A percentile compares a stretch with the other conserved stretches of the same genome.
Conservation (phyloP, 2,329 filamentous ascomycete species). For the Botrytis elliptica region DNA sequence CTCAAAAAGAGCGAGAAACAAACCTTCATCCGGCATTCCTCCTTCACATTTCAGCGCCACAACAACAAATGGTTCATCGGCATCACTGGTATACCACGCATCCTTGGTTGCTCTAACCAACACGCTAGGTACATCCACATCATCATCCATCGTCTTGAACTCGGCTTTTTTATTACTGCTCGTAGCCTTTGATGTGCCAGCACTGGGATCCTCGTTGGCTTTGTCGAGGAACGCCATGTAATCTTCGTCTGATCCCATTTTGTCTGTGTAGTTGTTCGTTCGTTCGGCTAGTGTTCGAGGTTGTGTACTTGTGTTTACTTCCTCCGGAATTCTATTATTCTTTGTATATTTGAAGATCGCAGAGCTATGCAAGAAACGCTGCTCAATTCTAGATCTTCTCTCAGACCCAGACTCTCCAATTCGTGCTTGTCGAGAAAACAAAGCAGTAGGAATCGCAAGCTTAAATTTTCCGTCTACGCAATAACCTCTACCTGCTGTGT, state of each 20-base stretch:
- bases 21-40: constrained; percentile 61
- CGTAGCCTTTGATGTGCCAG: constrained; percentile 46
- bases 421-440: neutral
- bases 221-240: constrained; percentile 86
- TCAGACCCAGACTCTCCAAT: neutral
- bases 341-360: neutral
- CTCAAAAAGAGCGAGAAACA: constrained; percentile 34
- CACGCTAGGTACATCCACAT: constrained; percentile 58
- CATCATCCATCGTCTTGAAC: constrained; percentile 54
- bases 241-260: constrained; percentile 74
- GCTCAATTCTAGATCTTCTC: neutral
- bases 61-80: constrained; percentile 81
- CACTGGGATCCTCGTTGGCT: constrained; percentile 75
- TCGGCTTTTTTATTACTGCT: constrained; percentile 38
- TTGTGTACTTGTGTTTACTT: neutral
- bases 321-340: neutral
- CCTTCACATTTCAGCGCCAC: constrained; percentile 65
- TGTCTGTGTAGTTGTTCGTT: neutral
- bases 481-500: neutral
- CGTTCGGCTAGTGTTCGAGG: neutral
- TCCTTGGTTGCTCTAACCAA: constrained; percentile 54
- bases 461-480: constrained; percentile 7
- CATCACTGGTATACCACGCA: constrained; percentile 73
- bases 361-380: neutral
- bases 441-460: neutral